Conservation (phyloP, 805 yeast species). For the Vanderwaltozyma verrucispora region DNA sequence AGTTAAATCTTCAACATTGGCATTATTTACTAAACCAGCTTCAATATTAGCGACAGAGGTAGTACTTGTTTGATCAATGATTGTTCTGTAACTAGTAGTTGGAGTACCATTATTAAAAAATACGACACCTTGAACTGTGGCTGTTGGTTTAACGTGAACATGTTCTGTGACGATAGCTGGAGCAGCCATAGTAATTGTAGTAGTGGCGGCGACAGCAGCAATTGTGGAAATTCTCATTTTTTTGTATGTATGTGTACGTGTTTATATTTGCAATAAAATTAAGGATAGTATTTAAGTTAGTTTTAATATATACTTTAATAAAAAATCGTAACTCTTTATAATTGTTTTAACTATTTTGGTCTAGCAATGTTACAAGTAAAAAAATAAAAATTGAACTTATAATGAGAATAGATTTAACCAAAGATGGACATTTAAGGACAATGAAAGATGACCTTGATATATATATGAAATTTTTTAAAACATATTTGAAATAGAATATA, state of each 20-base stretch:
- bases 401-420: too few species aligned
- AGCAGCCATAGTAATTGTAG: slow-evolving; percentile 14
- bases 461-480: too few species aligned
- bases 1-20: not conserved
- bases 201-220: slow-evolving; percentile 10
- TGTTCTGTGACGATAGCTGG: slow-evolving; percentile 24
- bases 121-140: slow-evolving; percentile 21
- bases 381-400: too few species aligned
- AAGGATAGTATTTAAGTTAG: not conserved
- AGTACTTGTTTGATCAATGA: slow-evolving; percentile 8
- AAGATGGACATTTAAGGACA: too few species aligned
- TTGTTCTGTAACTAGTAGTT: slow-evolving; percentile 16
- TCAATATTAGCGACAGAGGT: slow-evolving; percentile 6
- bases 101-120: slow-evolving; percentile 19
- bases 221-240: slow-evolving; percentile 19
- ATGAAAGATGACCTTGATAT: too few species aligned
- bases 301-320: too few species aligned
- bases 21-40: slow-evolving; percentile 3
- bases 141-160: slow-evolving; percentile 18
- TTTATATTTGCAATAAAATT: not conserved
- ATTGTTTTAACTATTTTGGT: too few species aligned
- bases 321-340: too few species aligned
- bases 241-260: not conserved
- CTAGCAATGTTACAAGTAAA: too few species aligned
- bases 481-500: too few species aligned